Conservation (phyloP, 208 protist species). For the Tritrichomonas musculus region DNA sequence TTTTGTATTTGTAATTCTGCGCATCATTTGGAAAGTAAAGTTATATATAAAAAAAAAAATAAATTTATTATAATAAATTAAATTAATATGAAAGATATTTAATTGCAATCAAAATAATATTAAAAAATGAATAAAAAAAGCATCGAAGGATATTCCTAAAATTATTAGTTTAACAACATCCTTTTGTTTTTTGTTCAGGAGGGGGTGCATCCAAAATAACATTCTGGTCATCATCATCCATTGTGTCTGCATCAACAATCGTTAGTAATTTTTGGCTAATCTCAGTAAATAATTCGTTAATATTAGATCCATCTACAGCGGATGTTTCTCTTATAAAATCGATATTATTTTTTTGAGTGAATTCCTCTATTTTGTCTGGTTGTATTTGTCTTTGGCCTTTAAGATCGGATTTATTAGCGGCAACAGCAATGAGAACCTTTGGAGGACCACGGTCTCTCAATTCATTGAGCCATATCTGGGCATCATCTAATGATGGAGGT, state of each 20-base stretch:
- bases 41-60: too few relatives aligned
- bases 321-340: background rate
- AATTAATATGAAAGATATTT: too few relatives aligned
- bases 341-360: background rate
- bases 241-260: background rate
- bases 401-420: slow-evolving; percentile 2
- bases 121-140: too few relatives aligned
- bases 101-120: too few relatives aligned
- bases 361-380: background rate
- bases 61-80: too few relatives aligned
- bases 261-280: background rate
- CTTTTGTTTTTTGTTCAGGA: too few relatives aligned
- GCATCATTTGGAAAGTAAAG: too few relatives aligned
- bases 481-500: background rate
- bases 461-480: background rate
- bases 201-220: too few relatives aligned
- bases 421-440: background rate
- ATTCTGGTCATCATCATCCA: too few relatives aligned
- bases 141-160: too few relatives aligned
- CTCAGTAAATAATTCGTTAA: background rate
- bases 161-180: too few relatives aligned
- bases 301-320: background rate
- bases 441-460: background rate
- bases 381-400: background rate
- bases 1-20: too few relatives aligned